These are phyloP conservation scores for Penicillium herquei DNA, from an alignment of 495 filamentous ascomycete species.

Conservation along the genomic window DNA sequence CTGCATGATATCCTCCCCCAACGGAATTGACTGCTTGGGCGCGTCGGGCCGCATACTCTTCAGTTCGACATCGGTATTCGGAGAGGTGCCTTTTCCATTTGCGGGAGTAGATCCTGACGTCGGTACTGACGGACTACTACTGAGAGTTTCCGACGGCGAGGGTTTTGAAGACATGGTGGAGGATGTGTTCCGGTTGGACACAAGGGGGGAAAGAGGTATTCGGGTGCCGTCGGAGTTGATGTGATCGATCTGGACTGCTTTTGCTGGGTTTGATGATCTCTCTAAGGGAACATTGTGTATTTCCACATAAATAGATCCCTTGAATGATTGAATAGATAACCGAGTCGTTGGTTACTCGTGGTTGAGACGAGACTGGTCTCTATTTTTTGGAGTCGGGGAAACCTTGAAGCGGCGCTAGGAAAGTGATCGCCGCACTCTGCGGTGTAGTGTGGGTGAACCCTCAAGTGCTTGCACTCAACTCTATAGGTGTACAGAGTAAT, in stretches of 20 bases:
- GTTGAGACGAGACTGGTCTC: slow-evolving; percentile 7
- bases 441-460: neutral
- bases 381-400: slow-evolving; percentile 12
- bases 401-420: slow-evolving; percentile 9
- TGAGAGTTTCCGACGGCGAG: slow-evolving; percentile 26
- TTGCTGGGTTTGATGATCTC: slow-evolving; percentile 1
- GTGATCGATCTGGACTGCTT: slow-evolving; percentile 4
- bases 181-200: neutral
- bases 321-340: neutral
- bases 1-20: slow-evolving; percentile 93
- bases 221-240: slow-evolving; percentile 3
- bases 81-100: slow-evolving; percentile 58
- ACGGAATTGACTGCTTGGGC: slow-evolving; percentile 46
- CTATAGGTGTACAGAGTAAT: too few relatives aligned
- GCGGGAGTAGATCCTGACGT: slow-evolving; percentile 33
- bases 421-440: neutral
- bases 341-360: neutral
- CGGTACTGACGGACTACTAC: slow-evolving; percentile 24
- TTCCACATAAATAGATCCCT: neutral
- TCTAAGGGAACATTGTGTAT: slow-evolving; percentile 17
- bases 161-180: slow-evolving; percentile 30
- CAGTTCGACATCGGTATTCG: slow-evolving; percentile 68
- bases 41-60: slow-evolving; percentile 55
- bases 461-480: neutral
- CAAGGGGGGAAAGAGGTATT: neutral